phyloP scores from a whole-genome alignment of 371 early-diverging fungal species.

The Actinomortierella ambigua region DNA sequence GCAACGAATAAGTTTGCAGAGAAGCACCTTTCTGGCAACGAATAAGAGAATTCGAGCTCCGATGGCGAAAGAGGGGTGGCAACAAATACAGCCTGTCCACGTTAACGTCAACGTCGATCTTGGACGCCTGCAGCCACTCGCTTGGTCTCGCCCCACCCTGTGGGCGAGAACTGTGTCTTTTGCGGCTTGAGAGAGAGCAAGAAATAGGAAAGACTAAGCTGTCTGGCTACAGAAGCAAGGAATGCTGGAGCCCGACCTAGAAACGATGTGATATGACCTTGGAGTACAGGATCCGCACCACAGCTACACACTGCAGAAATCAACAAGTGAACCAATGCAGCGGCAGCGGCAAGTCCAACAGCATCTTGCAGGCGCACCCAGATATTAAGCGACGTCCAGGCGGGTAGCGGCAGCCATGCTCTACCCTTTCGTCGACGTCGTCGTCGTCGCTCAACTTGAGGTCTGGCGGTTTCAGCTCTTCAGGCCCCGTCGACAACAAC shows the following conservation, averaged over 20 bases:
- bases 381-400: background rate
- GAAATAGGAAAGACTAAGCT: background rate
- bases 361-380: background rate
- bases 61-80: background rate
- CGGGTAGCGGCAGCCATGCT: background rate
- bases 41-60: background rate
- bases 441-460: too few species aligned
- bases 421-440: too few species aligned
- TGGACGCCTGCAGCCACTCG: conserved; percentile 77
- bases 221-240: background rate
- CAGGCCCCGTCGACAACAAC: too few species aligned
- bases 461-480: too few species aligned
- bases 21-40: conserved; percentile 3
- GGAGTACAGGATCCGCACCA: too few species aligned
- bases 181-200: conserved; percentile 7
- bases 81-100: conserved; percentile 57
- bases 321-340: background rate
- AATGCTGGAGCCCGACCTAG: background rate
- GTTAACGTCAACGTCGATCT: conserved; percentile 69
- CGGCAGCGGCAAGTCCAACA: background rate
- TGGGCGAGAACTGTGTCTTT: background rate
- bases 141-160: conserved; percentile 86
- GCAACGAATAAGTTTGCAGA: conserved; percentile 2
- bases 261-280: too few species aligned
- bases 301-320: too few species aligned